Evolutionary conservation across 495 filamentous ascomycete species (phyloP).

Genomic region (Neurospora sp.): DNA sequence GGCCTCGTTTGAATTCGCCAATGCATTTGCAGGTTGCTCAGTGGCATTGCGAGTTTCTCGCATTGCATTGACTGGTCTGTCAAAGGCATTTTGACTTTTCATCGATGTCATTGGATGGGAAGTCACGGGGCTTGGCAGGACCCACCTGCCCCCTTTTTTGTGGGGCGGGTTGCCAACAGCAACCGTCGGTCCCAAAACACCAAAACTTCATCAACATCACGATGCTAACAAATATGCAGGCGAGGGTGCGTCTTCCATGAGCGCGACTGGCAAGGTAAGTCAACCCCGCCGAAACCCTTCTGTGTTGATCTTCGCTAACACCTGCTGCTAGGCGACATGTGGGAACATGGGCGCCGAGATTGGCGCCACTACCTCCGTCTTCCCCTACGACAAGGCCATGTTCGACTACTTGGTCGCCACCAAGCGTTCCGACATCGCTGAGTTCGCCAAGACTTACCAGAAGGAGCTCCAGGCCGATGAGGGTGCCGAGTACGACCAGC

Average conservation of each 20-base stretch:
- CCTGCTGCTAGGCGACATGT: constrained; percentile 38
- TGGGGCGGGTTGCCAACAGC: background rate
- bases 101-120: background rate
- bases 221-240: constrained; percentile 20
- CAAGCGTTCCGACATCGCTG: constrained; percentile 82
- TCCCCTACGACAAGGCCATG: constrained; percentile 98
- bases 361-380: constrained; percentile 94
- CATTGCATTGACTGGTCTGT: background rate
- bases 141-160: background rate
- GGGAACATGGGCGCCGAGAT: constrained; percentile 85
- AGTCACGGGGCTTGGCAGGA: background rate
- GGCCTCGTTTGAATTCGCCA: background rate
- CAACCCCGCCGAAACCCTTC: background rate
- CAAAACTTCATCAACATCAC: background rate
- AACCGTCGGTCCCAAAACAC: background rate
- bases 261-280: constrained; percentile 42
- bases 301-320: background rate
- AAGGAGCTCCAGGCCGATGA: constrained; percentile 82
- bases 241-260: constrained; percentile 57
- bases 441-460: constrained; percentile 77
- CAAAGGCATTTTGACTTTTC: background rate
- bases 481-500: constrained; percentile 92
- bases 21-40: background rate
- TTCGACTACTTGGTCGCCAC: constrained; percentile 91
- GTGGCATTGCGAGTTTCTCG: background rate